phyloP scores from a whole-genome alignment of 2,329 filamentous ascomycete genomes.

The Microdochium nivale region DNA sequence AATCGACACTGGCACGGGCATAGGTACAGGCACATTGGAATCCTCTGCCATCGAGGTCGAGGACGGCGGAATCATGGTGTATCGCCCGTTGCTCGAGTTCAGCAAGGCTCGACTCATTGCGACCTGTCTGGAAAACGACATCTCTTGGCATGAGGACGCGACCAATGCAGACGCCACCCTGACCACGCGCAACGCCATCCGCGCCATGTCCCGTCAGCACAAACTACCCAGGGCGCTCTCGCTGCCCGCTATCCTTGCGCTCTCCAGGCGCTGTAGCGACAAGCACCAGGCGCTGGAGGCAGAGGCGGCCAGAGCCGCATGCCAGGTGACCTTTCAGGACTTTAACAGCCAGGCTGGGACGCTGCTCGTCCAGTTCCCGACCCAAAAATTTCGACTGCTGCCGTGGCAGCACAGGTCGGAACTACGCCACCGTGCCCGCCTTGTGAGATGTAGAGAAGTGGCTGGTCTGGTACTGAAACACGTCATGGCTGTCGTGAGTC shows the following conservation, averaged over 20 bases:
- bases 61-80: constrained; percentile 55
- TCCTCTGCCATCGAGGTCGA: constrained; percentile 35
- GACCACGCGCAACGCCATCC: constrained; percentile 73
- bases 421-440: constrained; percentile 15
- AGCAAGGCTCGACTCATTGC: constrained; percentile 64
- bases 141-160: constrained; percentile 75
- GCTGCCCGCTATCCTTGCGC: constrained; percentile 50
- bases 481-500: constrained; percentile 41
- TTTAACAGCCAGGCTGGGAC: constrained; percentile 41
- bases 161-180: constrained; percentile 74
- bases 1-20: too few species aligned
- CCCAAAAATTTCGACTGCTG: constrained; percentile 12
- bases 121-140: constrained; percentile 59
- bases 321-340: constrained; percentile 33
- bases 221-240: constrained; percentile 62
- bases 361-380: constrained; percentile 34
- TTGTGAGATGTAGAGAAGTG: not conserved
- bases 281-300: constrained; percentile 35
- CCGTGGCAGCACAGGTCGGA: constrained; percentile 10
- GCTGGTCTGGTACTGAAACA: constrained; percentile 28
- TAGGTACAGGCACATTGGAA: constrained; percentile 6
- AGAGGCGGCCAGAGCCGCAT: constrained; percentile 47
- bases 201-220: constrained; percentile 52
- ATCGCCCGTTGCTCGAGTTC: constrained; percentile 63
- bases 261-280: constrained; percentile 44